A percentile compares a stretch with the other conserved stretches of the same genome.
These are phyloP conservation scores for Pelargonium australe DNA, from an alignment of 441 rosid species.

Conservation along the genomic window DNA sequence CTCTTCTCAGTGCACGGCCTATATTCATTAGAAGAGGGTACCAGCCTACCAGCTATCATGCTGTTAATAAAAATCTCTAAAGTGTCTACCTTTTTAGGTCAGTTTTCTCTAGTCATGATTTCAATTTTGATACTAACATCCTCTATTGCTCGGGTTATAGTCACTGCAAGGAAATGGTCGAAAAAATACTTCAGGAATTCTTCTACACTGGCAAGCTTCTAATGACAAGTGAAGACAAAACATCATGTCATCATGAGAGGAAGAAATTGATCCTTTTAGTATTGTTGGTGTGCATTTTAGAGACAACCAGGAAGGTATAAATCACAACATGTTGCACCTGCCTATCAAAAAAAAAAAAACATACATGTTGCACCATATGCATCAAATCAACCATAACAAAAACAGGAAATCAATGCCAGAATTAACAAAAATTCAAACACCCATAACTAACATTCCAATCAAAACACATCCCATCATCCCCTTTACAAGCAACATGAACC, in stretches of 20 bases:
- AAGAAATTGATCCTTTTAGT: not conserved
- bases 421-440: constrained; percentile 9
- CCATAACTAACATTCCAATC: constrained; percentile 16
- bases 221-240: constrained; percentile 1
- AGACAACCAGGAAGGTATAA: constrained; percentile 14
- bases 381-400: constrained; percentile 14
- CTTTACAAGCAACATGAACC: constrained; percentile 7
- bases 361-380: not conserved
- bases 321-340: constrained; percentile 33
- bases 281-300: constrained; percentile 2
- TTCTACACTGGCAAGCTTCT: not conserved
- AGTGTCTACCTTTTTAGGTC: not conserved
- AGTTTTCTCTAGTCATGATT: constrained; percentile 1
- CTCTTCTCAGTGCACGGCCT: not conserved
- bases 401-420: constrained; percentile 13
- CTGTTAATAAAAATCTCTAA: not conserved
- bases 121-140: not conserved
- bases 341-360: not conserved
- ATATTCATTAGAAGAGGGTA: not conserved
- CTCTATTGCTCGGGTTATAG: not conserved
- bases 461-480: constrained; percentile 11
- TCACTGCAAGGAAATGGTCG: no score
- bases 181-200: not conserved
- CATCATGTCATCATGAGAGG: not conserved
- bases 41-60: constrained; percentile 2